These are phyloP conservation scores for Eragrostis nindensis DNA, from an alignment of 176 grass and related monocot species.

Conservation along the genomic window DNA sequence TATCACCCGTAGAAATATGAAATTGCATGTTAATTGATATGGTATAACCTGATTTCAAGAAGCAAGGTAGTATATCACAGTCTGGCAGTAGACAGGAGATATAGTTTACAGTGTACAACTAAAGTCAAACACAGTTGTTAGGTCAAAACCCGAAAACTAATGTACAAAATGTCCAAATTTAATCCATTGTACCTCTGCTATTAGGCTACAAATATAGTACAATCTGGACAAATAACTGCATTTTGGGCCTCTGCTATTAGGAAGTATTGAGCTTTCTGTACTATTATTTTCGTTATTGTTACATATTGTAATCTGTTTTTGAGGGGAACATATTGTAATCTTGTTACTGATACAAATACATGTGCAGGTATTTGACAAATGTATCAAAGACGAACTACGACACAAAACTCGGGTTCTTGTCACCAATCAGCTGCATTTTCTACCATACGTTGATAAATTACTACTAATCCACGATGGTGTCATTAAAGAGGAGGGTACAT, in stretches of 20 bases:
- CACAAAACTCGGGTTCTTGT: conserved; percentile 96
- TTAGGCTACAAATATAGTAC: no score
- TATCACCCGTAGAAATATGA: background rate
- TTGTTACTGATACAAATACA: conserved; percentile 34
- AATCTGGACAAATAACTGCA: no score
- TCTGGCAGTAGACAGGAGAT: no score
- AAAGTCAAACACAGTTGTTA: background rate
- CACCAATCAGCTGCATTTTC: conserved; percentile 98
- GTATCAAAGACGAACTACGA: conserved; percentile 88
- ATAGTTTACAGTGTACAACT: conserved; percentile 4
- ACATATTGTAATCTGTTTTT: background rate
- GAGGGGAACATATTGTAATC: no score
- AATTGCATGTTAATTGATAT: conserved; percentile 14
- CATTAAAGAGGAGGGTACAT: conserved; percentile 95
- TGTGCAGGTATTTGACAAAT: conserved; percentile 96
- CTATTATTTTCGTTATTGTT: no score
- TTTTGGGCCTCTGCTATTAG: background rate
- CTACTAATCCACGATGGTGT: conserved; percentile 89
- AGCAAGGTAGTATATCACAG: background rate
- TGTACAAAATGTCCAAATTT: background rate
- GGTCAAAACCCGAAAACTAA: background rate
- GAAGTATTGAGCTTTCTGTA: conserved; percentile 13
- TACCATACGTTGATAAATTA: conserved; percentile 93
- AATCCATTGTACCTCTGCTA: background rate
- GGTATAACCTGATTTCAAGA: conserved; percentile 17